phyloP scores from a whole-genome alignment of 1,284 basidiomycete species.

The Entoloma clypeatum region DNA sequence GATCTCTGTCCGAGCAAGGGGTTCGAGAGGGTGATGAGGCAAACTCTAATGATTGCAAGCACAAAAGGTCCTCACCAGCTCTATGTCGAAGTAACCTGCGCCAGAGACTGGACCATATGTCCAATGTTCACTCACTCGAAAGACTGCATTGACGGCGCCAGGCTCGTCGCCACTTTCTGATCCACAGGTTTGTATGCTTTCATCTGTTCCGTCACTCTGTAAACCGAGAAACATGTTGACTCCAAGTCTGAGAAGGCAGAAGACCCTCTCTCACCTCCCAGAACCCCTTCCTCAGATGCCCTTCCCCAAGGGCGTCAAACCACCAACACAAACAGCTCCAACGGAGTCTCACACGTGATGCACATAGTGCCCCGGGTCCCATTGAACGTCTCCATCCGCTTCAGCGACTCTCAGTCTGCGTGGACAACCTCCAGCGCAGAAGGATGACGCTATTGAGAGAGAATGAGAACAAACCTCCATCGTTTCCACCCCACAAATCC shows the following conservation, averaged over 20 bases:
- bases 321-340: slow-evolving; percentile 86
- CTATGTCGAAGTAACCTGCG: slow-evolving; percentile 99
- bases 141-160: slow-evolving; percentile 92
- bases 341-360: slow-evolving; percentile 83
- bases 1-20: too few species aligned
- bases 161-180: slow-evolving; percentile 71
- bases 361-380: slow-evolving; percentile 79
- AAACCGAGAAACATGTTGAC: slow-evolving; percentile 4
- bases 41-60: background rate
- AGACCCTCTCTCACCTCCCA: slow-evolving; percentile 67
- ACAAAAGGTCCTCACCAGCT: slow-evolving; percentile 52
- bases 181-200: slow-evolving; percentile 82
- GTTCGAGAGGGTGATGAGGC: too few species aligned
- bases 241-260: slow-evolving; percentile 9
- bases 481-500: slow-evolving; percentile 14
- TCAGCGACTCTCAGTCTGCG: slow-evolving; percentile 84
- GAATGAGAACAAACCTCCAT: slow-evolving; percentile 5
- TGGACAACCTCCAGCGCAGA: slow-evolving; percentile 89
- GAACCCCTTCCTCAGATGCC: slow-evolving; percentile 90
- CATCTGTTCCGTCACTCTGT: slow-evolving; percentile 83
- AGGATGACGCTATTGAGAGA: background rate
- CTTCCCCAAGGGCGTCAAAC: slow-evolving; percentile 73
- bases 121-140: slow-evolving; percentile 97
- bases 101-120: slow-evolving; percentile 96
- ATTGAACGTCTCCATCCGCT: slow-evolving; percentile 87